Evolutionary conservation across 2,329 filamentous ascomycete genomes (phyloP).

Genomic region (Phaeosphaeriaceae sp.): DNA sequence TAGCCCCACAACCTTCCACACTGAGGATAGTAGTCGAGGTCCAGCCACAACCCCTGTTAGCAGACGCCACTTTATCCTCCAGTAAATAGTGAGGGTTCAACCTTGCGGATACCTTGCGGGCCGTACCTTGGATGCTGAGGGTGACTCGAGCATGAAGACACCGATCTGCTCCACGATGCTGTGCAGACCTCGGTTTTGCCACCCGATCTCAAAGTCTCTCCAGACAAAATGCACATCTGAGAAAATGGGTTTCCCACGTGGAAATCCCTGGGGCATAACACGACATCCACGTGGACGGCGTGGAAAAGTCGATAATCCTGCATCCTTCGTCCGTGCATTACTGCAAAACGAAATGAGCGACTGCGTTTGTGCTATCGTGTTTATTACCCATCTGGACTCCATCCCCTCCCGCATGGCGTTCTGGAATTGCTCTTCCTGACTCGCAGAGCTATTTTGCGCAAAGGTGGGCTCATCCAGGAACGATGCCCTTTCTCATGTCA

Average conservation of each 20-base stretch:
- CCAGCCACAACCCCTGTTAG: not conserved
- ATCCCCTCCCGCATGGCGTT: conserved; percentile 1
- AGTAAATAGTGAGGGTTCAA: not conserved
- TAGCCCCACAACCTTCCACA: conserved; percentile 10
- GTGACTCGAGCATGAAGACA: not conserved
- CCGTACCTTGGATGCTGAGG: conserved; percentile 3
- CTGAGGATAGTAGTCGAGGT: not conserved
- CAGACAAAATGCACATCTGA: no score
- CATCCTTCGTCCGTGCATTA: conserved; percentile 3
- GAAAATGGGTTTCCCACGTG: no score
- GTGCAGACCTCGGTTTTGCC: no score
- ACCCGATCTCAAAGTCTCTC: no score
- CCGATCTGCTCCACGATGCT: not conserved
- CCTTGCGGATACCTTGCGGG: conserved; percentile 2
- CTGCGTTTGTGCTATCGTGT: not conserved
- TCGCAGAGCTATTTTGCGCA: not conserved
- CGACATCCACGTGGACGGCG: not conserved
- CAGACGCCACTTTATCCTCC: not conserved
- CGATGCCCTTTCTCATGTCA: conserved; percentile 1
- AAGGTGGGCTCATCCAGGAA: not conserved
- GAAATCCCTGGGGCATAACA: not conserved
- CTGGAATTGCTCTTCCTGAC: conserved; percentile 4
- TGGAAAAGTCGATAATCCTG: not conserved
- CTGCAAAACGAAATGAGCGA: not conserved
- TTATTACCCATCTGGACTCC: not conserved